phyloP scores from a whole-genome alignment of 495 filamentous ascomycete genomes.

The Tuber magnatum region DNA sequence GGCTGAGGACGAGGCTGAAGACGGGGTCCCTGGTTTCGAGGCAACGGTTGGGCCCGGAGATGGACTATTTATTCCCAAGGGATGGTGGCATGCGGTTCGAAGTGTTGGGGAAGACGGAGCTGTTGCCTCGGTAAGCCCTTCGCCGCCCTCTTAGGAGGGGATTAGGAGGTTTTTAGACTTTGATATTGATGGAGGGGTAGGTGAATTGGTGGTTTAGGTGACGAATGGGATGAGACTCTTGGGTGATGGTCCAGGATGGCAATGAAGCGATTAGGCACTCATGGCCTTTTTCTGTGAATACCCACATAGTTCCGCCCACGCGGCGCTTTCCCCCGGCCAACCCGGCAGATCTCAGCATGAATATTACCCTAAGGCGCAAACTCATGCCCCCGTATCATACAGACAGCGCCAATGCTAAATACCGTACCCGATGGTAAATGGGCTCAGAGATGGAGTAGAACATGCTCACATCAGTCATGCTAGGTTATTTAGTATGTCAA shows the following conservation, averaged over 20 bases:
- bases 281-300: background rate
- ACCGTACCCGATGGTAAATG: background rate
- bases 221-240: slow-evolving; percentile 11
- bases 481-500: background rate
- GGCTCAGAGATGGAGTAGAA: background rate
- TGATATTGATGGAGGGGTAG: slow-evolving; percentile 44
- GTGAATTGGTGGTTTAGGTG: slow-evolving; percentile 94
- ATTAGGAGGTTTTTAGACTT: slow-evolving; percentile 16
- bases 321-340: background rate
- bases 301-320: background rate
- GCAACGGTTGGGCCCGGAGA: slow-evolving; percentile 59
- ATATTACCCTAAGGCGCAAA: background rate
- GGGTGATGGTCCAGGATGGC: background rate
- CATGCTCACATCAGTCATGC: background rate
- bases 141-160: slow-evolving; percentile 15
- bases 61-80: slow-evolving; percentile 76
- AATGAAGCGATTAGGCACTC: background rate
- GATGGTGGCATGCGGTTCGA: slow-evolving; percentile 94
- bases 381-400: background rate
- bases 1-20: slow-evolving; percentile 32
- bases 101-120: slow-evolving; percentile 56
- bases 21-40: slow-evolving; percentile 48
- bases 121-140: slow-evolving; percentile 56
- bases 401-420: background rate
- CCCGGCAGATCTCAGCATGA: background rate